These are phyloP conservation scores for Pseudogymnoascus sp. DNA, from an alignment of 2,329 filamentous ascomycete genomes.

Conservation along the genomic window DNA sequence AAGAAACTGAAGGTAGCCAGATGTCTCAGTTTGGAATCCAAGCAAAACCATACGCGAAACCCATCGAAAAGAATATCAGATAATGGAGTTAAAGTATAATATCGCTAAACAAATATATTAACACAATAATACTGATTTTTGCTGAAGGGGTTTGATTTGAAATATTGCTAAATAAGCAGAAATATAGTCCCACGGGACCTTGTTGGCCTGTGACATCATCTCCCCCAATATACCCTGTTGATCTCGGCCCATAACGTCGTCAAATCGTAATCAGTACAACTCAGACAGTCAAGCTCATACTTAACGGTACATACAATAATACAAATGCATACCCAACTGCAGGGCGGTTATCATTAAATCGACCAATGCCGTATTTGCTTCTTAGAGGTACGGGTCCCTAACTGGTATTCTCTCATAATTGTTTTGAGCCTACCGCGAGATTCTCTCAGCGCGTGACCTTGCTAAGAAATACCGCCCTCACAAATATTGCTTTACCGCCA, in stretches of 20 bases:
- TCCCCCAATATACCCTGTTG: background rate
- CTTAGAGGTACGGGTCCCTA: background rate
- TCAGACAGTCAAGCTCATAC: background rate
- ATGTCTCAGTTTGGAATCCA: background rate
- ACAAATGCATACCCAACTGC: background rate
- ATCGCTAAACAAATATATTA: background rate
- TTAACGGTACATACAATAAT: background rate
- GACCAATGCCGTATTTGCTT: background rate
- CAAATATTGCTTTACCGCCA: background rate
- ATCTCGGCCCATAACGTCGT: background rate
- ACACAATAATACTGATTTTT: background rate
- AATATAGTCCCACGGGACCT: background rate
- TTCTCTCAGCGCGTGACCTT: background rate
- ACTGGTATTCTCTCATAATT: background rate
- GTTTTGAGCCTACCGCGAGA: background rate
- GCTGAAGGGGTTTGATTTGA: background rate
- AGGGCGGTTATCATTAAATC: background rate
- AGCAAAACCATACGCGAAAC: background rate
- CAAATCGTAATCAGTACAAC: background rate
- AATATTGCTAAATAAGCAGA: background rate
- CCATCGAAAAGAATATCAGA: background rate
- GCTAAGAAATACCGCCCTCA: background rate
- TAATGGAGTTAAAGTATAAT: background rate
- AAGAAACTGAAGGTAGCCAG: background rate
- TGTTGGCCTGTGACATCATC: background rate